These are phyloP conservation scores for Aspergillus panamensis DNA, from an alignment of 495 filamentous ascomycete genomes.

Conservation along the genomic window DNA sequence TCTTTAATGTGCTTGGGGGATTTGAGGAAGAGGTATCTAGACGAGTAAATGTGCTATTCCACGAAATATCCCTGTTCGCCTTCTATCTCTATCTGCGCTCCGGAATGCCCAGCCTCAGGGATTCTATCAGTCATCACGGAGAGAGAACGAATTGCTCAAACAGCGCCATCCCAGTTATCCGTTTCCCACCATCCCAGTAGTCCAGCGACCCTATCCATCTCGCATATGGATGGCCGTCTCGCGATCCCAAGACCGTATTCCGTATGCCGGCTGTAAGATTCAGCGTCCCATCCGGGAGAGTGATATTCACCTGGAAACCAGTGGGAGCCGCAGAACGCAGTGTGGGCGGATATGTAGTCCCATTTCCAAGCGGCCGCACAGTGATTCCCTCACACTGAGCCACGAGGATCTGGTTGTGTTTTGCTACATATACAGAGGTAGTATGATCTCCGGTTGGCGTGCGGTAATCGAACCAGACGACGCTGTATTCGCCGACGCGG, in stretches of 20 bases:
- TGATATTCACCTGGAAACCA: background rate
- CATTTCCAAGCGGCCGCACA: background rate
- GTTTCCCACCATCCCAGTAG: too few relatives aligned
- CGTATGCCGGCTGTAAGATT: background rate
- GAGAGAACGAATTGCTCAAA: too few relatives aligned
- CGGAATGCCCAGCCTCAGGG: too few relatives aligned
- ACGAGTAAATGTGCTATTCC: too few relatives aligned
- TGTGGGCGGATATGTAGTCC: background rate
- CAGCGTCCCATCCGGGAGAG: background rate
- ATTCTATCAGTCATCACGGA: too few relatives aligned
- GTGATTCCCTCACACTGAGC: background rate
- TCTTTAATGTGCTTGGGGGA: too few relatives aligned
- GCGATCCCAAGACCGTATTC: background rate
- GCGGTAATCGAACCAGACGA: slow-evolving; percentile 1
- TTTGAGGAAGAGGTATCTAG: too few relatives aligned
- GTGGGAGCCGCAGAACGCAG: background rate
- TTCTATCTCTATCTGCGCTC: too few relatives aligned
- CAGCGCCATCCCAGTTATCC: too few relatives aligned
- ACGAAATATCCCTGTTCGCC: too few relatives aligned
- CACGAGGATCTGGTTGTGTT: background rate
- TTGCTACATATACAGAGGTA: slow-evolving; percentile 1
- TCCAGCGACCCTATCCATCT: too few relatives aligned
- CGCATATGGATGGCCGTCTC: background rate
- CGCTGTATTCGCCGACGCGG: background rate
- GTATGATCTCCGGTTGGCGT: background rate